Evolutionary conservation across 805 yeast species (phyloP).

Genomic region (Wickerhamiella domercqiae): DNA sequence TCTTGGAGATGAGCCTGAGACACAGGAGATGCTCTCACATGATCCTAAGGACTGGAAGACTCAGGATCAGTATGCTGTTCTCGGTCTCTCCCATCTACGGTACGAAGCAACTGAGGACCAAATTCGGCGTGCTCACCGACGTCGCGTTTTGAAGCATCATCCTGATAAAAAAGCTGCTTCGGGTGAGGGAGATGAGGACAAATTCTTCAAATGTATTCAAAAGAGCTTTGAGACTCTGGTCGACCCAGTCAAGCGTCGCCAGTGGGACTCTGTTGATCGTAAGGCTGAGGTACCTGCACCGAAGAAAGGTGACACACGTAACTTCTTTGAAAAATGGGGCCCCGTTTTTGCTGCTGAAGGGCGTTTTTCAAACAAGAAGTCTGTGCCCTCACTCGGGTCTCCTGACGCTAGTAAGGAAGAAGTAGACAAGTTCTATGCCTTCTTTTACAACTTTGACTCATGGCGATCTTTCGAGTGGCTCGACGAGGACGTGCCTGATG

Average conservation of each 20-base stretch:
- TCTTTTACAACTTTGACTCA: conserved; percentile 89
- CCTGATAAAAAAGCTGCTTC: conserved; percentile 94
- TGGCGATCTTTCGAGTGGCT: conserved; percentile 97
- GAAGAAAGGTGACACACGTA: conserved; percentile 43
- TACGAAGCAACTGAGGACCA: conserved; percentile 84
- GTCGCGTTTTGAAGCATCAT: conserved; percentile 90
- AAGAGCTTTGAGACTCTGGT: conserved; percentile 84
- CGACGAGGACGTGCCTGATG: conserved; percentile 99
- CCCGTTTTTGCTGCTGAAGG: conserved; percentile 84
- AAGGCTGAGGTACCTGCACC: conserved; percentile 79
- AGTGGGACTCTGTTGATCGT: conserved; percentile 89
- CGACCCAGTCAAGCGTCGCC: conserved; percentile 76
- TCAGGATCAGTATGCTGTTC: conserved; percentile 89
- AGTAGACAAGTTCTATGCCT: conserved; percentile 76
- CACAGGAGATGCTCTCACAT: conserved; percentile 62
- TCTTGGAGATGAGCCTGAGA: conserved; percentile 42
- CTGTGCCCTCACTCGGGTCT: conserved; percentile 72
- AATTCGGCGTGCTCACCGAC: conserved; percentile 91
- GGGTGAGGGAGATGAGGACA: conserved; percentile 74
- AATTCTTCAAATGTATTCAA: conserved; percentile 94
- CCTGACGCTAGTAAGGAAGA: conserved; percentile 54
- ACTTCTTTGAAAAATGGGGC: conserved; percentile 83
- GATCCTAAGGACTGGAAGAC: conserved; percentile 98
- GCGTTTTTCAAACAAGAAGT: conserved; percentile 82
- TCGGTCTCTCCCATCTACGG: conserved; percentile 85